phyloP scores from a whole-genome alignment of 352 stramenopile genomes.

The Thalassiosira exigua region DNA sequence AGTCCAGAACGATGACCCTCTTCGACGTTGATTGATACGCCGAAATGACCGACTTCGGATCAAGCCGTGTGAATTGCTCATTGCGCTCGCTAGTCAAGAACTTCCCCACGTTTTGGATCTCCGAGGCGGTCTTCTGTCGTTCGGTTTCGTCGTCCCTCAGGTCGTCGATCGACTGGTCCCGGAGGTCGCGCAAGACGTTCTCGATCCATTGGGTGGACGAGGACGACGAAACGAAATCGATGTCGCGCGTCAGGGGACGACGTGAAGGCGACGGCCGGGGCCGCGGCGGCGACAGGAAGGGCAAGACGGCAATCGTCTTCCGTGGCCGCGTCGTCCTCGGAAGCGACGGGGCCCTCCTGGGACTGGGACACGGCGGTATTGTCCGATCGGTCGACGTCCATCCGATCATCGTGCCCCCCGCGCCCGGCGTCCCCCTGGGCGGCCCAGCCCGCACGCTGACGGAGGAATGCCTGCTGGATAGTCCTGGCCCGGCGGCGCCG shows the following conservation, averaged over 20 bases:
- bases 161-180: conserved; percentile 43
- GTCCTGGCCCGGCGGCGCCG: too few relatives aligned
- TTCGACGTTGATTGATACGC: conserved; percentile 89
- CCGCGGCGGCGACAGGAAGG: too few relatives aligned
- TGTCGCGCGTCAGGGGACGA: conserved; percentile 90
- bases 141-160: not conserved
- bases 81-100: conserved; percentile 65
- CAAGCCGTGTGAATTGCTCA: conserved; percentile 79
- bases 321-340: too few relatives aligned
- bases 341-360: too few relatives aligned
- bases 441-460: too few relatives aligned
- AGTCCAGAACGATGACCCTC: conserved; percentile 96
- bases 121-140: conserved; percentile 1
- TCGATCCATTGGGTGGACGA: conserved; percentile 91
- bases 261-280: too few relatives aligned
- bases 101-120: conserved; percentile 30
- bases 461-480: too few relatives aligned
- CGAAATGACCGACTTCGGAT: conserved; percentile 87
- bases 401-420: too few relatives aligned
- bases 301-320: too few relatives aligned
- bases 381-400: too few relatives aligned
- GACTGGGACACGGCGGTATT: too few relatives aligned
- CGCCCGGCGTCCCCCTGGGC: too few relatives aligned
- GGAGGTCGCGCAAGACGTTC: conserved; percentile 90
- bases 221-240: conserved; percentile 91